Conservation (phyloP, 2,329 filamentous ascomycete species). For the Periconia macrospinosa region DNA sequence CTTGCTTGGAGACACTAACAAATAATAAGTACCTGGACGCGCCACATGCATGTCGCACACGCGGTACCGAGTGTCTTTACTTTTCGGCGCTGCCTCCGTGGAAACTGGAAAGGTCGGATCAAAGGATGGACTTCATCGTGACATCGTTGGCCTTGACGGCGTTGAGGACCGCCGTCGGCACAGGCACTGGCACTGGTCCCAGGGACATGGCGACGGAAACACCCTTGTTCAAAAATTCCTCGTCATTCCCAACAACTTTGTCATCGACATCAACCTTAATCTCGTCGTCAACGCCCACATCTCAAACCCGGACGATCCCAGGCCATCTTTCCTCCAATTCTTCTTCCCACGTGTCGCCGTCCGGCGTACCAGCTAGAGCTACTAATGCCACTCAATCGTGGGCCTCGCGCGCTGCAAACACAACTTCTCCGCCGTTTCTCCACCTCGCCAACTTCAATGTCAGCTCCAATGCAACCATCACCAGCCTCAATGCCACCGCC, state of each 20-base stretch:
- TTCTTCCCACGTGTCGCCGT: background rate
- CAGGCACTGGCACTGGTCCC: constrained; percentile 1
- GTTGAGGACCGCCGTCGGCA: background rate
- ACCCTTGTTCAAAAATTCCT: constrained; percentile 1
- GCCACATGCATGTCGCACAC: background rate
- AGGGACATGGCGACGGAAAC: constrained; percentile 1
- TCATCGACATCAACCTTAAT: background rate
- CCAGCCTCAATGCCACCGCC: background rate
- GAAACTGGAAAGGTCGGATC: background rate
- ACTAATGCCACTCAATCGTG: background rate
- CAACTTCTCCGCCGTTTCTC: background rate
- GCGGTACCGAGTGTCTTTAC: background rate
- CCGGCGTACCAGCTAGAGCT: background rate
- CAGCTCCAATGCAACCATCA: background rate
- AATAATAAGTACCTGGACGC: background rate
- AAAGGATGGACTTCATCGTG: constrained; percentile 2
- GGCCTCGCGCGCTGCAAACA: background rate
- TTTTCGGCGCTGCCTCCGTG: background rate
- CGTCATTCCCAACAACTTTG: constrained; percentile 1
- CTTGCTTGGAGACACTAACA: background rate
- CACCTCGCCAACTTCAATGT: background rate
- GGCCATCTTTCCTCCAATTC: background rate
- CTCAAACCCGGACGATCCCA: background rate
- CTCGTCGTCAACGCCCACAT: no score
- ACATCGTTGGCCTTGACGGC: constrained; percentile 2